Base-by-base conservation (phyloP, 164 flowering plant species). In the Dillenia turbinata region DNA sequence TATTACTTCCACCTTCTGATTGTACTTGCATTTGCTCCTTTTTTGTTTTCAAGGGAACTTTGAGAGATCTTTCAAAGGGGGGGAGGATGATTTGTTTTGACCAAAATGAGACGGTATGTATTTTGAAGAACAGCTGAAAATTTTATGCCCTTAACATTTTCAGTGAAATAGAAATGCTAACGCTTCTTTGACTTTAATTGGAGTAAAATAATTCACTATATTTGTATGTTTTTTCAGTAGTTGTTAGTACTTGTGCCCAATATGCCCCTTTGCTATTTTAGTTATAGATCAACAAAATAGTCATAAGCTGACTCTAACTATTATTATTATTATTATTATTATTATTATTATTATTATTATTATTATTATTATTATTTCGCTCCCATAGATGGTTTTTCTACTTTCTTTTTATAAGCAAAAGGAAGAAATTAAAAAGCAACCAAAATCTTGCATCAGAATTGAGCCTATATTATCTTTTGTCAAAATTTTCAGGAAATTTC, bases 41-140 rank as follows among this genome's bases (percentile, higher is more conserved):
- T 11, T 54, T 72, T 59, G 47, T 44, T 53, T 19, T 73, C 55
- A 78, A 83, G 84, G 87, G 87, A 57, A 83, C 83, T 44, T 56
- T 83, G 63, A 75, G 87, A 69, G 81, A 80, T 75, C 83, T 83
- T 54, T 68, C 68, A 47, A 83, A 78, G 64, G 77, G 81, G 48
- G 87, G 81, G 52, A 80, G 80, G 67, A 68, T 51, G 57, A 15
- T 63, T 59, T 63, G 77, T 9, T 50, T 66, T 14, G 77, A 75
- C 47, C 83, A 69, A 54, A 65, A 45, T 40, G 83, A 75, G 53
- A 77, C 69, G 69, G 87, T 80, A 78, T 46, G 77, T 54, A 46
- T 44, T 44, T 12, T 11, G 53, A 49, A 43, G 19, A 33, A 7
- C 40, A 33, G 40, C 40, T 56, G 16, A 33, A 33, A 33, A 33